phyloP scores from a whole-genome alignment of 306 rosid species.

The Vigna nakashimae region DNA sequence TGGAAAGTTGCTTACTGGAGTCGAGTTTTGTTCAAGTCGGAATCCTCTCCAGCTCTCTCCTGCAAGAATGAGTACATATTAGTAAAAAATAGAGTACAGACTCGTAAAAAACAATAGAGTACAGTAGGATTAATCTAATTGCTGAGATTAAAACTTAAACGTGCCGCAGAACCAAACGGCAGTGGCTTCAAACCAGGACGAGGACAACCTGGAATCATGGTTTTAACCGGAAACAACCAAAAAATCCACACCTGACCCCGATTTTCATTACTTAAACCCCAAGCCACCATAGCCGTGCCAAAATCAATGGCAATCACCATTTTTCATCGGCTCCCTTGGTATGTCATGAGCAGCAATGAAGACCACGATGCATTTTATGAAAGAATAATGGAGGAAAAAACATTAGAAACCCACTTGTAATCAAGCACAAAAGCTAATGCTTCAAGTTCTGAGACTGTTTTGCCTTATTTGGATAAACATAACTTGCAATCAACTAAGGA shows the following conservation, averaged over 20 bases:
- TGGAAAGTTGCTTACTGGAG: background rate
- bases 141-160: too few relatives aligned
- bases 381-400: background rate
- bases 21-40: background rate
- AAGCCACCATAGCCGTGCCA: background rate
- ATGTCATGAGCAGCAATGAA: background rate
- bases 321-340: background rate
- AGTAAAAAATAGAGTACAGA: too few relatives aligned
- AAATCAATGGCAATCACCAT: background rate
- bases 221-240: background rate
- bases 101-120: too few relatives aligned
- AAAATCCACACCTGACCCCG: background rate
- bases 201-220: background rate
- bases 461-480: too few relatives aligned
- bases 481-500: too few relatives aligned
- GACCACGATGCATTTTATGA: background rate
- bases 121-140: too few relatives aligned
- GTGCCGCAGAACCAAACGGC: too few relatives aligned
- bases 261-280: background rate
- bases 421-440: too few relatives aligned
- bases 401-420: too few relatives aligned
- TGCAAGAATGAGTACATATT: background rate
- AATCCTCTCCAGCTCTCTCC: background rate
- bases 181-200: too few relatives aligned
- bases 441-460: background rate